These are phyloP conservation scores for Gonium pectorale DNA, from an alignment of 139 green algal genomes.

Conservation along the genomic window DNA sequence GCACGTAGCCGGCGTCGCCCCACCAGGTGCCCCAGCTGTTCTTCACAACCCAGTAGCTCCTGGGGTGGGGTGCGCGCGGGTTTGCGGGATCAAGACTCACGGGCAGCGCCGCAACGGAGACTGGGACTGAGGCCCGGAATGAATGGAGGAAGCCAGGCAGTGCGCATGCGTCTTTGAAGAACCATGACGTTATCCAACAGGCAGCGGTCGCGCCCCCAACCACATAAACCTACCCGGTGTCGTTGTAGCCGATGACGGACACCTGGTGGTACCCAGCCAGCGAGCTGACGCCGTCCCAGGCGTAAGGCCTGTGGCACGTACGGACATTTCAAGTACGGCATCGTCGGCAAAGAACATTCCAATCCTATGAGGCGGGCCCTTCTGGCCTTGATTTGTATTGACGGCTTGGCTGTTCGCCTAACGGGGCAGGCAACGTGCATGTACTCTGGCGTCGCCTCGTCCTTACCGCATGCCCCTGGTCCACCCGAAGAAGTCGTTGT, in stretches of 20 bases:
- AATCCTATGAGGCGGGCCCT: too few relatives aligned
- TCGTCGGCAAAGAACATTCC: too few relatives aligned
- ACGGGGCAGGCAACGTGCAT: too few relatives aligned
- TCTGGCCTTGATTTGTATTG: too few relatives aligned
- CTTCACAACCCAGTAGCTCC: constrained; percentile 93
- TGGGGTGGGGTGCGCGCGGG: not conserved
- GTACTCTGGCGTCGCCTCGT: too few relatives aligned
- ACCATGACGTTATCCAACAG: not conserved
- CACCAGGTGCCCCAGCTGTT: constrained; percentile 93
- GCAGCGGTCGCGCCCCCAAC: too few relatives aligned
- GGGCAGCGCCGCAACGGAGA: not conserved
- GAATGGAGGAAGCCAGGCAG: not conserved
- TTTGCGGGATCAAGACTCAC: not conserved
- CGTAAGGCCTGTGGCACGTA: constrained; percentile 36
- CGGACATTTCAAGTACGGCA: too few relatives aligned
- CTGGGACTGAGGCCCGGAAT: not conserved
- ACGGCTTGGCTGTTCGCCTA: too few relatives aligned
- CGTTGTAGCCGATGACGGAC: constrained; percentile 4
- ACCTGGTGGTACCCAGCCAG: constrained; percentile 37
- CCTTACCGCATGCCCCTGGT: too few relatives aligned
- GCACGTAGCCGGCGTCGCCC: constrained; percentile 91
- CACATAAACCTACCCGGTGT: constrained; percentile 8
- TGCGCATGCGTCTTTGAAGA: not conserved
- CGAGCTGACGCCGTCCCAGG: not conserved
- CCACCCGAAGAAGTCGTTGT: constrained; percentile 76